These are phyloP conservation scores for Arxiozyma slooffiae DNA, from an alignment of 1,139 yeast genomes.

Conservation along the genomic window DNA sequence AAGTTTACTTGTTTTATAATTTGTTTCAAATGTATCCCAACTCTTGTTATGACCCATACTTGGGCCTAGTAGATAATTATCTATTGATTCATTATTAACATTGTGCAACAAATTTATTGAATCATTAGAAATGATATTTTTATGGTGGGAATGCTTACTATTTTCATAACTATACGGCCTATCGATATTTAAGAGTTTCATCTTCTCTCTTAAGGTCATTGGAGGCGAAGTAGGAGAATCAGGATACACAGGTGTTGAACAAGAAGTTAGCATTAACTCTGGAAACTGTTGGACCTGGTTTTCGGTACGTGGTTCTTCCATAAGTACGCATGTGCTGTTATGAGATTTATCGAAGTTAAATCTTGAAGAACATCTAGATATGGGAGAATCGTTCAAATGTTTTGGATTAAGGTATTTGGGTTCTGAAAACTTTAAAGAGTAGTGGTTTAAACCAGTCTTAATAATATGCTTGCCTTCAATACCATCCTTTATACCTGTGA, in stretches of 20 bases:
- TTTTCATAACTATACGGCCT: slow-evolving; percentile 5
- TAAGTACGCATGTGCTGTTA: background rate
- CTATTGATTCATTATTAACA: slow-evolving; percentile 2
- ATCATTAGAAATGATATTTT: slow-evolving; percentile 1
- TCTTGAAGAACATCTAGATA: background rate
- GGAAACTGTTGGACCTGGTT: slow-evolving; percentile 1
- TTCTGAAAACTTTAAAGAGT: background rate
- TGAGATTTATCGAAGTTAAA: background rate
- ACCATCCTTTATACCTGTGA: slow-evolving; percentile 67
- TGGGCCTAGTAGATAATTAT: slow-evolving; percentile 4
- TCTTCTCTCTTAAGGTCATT: slow-evolving; percentile 25
- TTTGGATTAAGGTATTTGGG: background rate
- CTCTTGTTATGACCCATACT: background rate
- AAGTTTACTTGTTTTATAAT: background rate
- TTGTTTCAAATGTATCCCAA: background rate
- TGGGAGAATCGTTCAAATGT: background rate
- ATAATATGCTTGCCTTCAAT: slow-evolving; percentile 53
- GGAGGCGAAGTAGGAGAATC: slow-evolving; percentile 23
- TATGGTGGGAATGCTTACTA: background rate
- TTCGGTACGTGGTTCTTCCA: background rate
- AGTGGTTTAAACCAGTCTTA: slow-evolving; percentile 21
- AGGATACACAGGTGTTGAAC: slow-evolving; percentile 6
- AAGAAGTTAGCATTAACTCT: background rate
- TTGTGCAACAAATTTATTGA: slow-evolving; percentile 3
- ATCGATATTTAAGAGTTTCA: slow-evolving; percentile 21